Percentiles rank a stretch among this genome's conserved stretches.
phyloP scores from a whole-genome alignment of 371 early-diverging fungal species.

The Saksenaea vasiformis region DNA sequence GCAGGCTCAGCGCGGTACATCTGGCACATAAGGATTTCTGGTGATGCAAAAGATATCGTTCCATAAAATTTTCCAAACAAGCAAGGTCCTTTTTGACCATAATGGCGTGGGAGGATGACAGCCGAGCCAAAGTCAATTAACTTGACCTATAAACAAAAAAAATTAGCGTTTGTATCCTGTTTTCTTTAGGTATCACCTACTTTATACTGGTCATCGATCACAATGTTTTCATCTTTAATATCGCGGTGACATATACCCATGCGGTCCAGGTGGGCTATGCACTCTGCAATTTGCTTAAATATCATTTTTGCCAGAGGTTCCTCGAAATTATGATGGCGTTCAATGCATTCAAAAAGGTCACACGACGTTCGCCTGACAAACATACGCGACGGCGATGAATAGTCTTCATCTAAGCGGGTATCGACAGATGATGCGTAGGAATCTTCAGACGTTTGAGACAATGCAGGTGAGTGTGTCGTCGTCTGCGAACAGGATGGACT shows the following conservation, averaged over 20 bases:
- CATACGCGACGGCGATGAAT: constrained; percentile 21
- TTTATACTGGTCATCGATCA: constrained; percentile 65
- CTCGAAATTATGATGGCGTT: constrained; percentile 62
- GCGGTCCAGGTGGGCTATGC: constrained; percentile 64
- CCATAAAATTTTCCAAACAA: constrained; percentile 47
- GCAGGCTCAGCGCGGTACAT: constrained; percentile 78
- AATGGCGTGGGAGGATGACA: constrained; percentile 38
- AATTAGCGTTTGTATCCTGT: not conserved
- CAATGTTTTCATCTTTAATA: constrained; percentile 79
- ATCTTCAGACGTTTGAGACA: constrained; percentile 34
- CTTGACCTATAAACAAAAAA: constrained; percentile 58
- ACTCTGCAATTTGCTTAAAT: constrained; percentile 72
- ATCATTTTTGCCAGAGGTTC: constrained; percentile 63
- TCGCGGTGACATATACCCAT: constrained; percentile 66
- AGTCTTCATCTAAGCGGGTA: constrained; percentile 16
- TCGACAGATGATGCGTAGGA: constrained; percentile 26
- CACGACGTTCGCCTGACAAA: constrained; percentile 59
- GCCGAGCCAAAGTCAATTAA: constrained; percentile 82
- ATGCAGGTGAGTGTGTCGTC: constrained; percentile 25
- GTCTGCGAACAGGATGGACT: not conserved
- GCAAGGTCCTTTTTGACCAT: constrained; percentile 20
- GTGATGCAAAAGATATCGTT: constrained; percentile 65
- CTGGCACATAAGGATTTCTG: constrained; percentile 77
- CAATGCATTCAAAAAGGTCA: constrained; percentile 85
- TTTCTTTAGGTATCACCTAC: constrained; percentile 18